Evolutionary conservation across 2,329 filamentous ascomycete genomes (phyloP), one percentile per base, ranked within the genome.

Genomic region (Talaromyces sp.): DNA sequence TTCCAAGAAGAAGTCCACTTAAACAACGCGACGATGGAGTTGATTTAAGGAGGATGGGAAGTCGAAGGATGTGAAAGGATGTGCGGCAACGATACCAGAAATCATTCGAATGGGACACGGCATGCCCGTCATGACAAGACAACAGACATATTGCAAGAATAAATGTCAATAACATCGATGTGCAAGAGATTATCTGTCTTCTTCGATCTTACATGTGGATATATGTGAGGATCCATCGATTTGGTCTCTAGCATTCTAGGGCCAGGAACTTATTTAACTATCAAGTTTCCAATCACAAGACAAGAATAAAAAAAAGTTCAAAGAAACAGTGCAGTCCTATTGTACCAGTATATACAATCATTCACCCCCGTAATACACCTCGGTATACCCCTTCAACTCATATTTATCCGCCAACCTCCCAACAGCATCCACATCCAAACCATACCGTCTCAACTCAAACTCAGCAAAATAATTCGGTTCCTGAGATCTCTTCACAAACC

Each of bases 391-490:
- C 11, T 62, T 61, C 37, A 78, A 62, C 8, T 66, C 70, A 64
- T 64, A 73, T 58, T 22, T 64, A 41, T 62, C 59, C 59, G 77
- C 62, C 56, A 67, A 59, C 46, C 56, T 61, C 45, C 65, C 61
- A 37, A 73, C 63, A 40, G 61, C 64, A 33, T 62, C 65, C 8
- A 65, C 39, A 17, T 61, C 60, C 57, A 77, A 60, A 28, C 70
- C 67, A 46, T 58, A 63, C 57, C 71, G 71, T 56, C 80, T 70
- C 64, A 88, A 66, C 71, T 89, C 86, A 60, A 86, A 74, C 70
- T 89, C 86, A 0, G 84, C 84, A 76, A 89, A 89, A 70, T 84
- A 88, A 70, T 86, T 88, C 25, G 81, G 75, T 56, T 74, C 73
- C 22, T 75, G 76, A 0, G 68, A 68, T 8, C 78, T 73, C 67